Evolutionary conservation across 306 rosid species (phyloP), one percentile per base, ranked within the genome.

Genomic region (Comarum palustre): DNA sequence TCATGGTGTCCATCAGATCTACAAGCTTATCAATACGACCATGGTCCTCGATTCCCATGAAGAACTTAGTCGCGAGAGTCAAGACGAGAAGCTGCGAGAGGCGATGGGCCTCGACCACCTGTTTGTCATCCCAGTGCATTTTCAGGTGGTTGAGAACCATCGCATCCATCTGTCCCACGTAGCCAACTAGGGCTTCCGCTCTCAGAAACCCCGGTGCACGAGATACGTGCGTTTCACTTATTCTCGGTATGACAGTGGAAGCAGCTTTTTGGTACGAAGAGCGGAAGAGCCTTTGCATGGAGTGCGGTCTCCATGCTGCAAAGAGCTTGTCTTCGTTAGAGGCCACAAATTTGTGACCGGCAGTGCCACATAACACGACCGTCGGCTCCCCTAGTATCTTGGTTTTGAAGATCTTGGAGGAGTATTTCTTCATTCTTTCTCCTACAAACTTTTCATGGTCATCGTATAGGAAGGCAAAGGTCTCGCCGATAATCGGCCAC

Each of bases 331-430:
- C 54, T 48, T 48, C 54, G 9, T 48, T 48, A 22, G 54, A 48
- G 7, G 54, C 54, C 54, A 48, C 63, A 27, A 58, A 24, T 27
- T 27, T 58, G 38, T 58, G 63, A 14, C 63, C 63, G 36, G 63
- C 36, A 10, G 63, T 58, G 19, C 63, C 63, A 12, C 63, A 58
- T 58, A 54, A 58, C 36, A 58, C 63, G 9, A 58, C 63, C 19
- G 63, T 58, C 27, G 36, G 63, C 63, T 58, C 63, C 4, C 63
- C 63, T 4, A 58, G 63, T 25, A 58, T 25, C 1, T 58, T 58
- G 14, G 63, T 58, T 58, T 58, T 58, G 32, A 58, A 58, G 8
- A 58, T 58, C 24, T 58, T 58, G 25, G 63, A 58, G 36, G 63
- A 58, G 63, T 58, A 27, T 58, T 58, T 25, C 8, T 58, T 58